Percentiles rank a stretch among this genome's conserved stretches.
Conservation (phyloP, 306 rosid genomes). For the Calophaca sinica region DNA sequence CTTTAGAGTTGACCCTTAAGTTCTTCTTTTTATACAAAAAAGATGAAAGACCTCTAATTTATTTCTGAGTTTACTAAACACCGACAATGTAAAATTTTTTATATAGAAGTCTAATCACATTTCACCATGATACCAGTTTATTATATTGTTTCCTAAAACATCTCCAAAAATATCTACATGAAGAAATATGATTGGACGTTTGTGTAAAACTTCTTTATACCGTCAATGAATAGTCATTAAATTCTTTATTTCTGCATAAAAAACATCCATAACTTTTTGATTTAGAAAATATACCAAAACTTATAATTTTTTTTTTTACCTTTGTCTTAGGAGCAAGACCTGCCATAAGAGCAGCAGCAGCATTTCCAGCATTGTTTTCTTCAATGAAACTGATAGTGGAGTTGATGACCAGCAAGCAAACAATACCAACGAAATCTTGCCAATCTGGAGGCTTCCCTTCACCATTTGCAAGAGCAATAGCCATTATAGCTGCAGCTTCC, state of each 20-base stretch:
- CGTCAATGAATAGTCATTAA: not conserved
- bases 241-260: not conserved
- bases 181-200: too few relatives aligned
- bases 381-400: constrained; percentile 97
- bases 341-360: constrained; percentile 99
- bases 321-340: constrained; percentile 98
- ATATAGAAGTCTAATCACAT: too few relatives aligned
- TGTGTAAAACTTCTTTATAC: not conserved
- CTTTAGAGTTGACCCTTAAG: too few relatives aligned
- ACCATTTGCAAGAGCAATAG: constrained; percentile 96
- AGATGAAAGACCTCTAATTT: too few relatives aligned
- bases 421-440: constrained; percentile 93
- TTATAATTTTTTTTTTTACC: constrained; percentile 55
- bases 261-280: constrained; percentile 2
- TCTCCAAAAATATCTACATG: too few relatives aligned
- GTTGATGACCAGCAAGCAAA: constrained; percentile 82
- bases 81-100: too few relatives aligned
- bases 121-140: too few relatives aligned
- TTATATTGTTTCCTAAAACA: too few relatives aligned
- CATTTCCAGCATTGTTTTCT: constrained; percentile 99
- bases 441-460: constrained; percentile 90
- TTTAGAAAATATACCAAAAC: constrained; percentile 1
- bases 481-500: constrained; percentile 99
- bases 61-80: too few relatives aligned
- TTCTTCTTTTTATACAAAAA: too few relatives aligned